Evolutionary conservation across 768 basidiomycete species (phyloP).

Genomic region (Mycena vitilis): DNA sequence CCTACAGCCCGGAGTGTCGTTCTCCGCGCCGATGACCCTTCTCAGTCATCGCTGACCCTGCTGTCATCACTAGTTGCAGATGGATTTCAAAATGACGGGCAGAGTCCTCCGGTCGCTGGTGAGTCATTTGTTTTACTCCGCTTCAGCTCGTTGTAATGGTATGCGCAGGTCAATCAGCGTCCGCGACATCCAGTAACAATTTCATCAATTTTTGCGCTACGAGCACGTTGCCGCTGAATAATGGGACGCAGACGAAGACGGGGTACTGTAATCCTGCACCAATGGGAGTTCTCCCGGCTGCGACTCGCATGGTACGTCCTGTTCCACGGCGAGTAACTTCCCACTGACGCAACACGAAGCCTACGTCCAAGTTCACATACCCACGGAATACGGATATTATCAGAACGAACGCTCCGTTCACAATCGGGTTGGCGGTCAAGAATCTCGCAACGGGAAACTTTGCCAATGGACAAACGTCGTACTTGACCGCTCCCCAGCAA

Average conservation of each 20-base stretch:
- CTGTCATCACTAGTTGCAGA: conserved; percentile 45
- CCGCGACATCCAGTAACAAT: conserved; percentile 65
- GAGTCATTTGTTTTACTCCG: background rate
- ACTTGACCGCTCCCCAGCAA: conserved; percentile 62
- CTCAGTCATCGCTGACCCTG: conserved; percentile 39
- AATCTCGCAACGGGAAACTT: conserved; percentile 53
- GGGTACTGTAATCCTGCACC: conserved; percentile 32
- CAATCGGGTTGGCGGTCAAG: conserved; percentile 43
- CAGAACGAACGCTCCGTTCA: conserved; percentile 49
- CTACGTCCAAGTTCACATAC: conserved; percentile 45
- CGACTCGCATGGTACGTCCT: conserved; percentile 22
- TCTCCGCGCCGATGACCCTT: conserved; percentile 5
- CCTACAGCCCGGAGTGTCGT: background rate
- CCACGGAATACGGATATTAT: conserved; percentile 48
- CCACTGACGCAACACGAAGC: conserved; percentile 39
- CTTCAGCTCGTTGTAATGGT: background rate
- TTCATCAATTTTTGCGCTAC: conserved; percentile 66
- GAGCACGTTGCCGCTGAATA: conserved; percentile 55
- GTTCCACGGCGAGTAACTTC: background rate
- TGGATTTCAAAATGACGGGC: conserved; percentile 52
- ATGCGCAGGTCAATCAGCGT: conserved; percentile 53
- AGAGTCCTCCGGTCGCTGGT: conserved; percentile 37
- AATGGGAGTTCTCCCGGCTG: conserved; percentile 37
- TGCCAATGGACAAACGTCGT: conserved; percentile 54
- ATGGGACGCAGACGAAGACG: conserved; percentile 50